These are phyloP conservation scores for Cutaneotrichosporon spelunceum DNA, from an alignment of 1,284 basidiomycete genomes.

Conservation along the genomic window DNA sequence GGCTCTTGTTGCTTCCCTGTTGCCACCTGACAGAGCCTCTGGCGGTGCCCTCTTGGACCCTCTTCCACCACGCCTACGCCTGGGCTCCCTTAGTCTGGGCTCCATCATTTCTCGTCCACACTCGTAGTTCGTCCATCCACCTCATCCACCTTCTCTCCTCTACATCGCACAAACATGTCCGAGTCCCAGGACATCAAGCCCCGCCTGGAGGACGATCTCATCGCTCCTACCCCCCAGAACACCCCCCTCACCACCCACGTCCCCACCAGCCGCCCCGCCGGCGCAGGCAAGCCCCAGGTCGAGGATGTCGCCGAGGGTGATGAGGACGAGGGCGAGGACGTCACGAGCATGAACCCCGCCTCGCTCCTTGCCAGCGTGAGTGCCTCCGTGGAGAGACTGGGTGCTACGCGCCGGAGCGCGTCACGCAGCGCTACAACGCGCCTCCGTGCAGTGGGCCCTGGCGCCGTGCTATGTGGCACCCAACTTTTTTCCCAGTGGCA, in stretches of 20 bases:
- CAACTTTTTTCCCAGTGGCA: neutral
- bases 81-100: neutral
- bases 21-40: neutral
- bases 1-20: neutral
- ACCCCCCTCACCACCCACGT: conserved; percentile 70
- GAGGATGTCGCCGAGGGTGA: conserved; percentile 61
- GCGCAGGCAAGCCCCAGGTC: conserved; percentile 67
- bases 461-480: neutral
- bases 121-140: neutral
- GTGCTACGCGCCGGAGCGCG: neutral
- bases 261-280: conserved; percentile 59
- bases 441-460: neutral
- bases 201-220: conserved; percentile 36
- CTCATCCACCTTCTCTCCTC: neutral
- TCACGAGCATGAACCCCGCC: conserved; percentile 51
- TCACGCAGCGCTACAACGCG: neutral
- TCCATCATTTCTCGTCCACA: neutral
- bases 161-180: conserved; percentile 35
- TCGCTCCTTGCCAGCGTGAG: conserved; percentile 50
- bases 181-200: conserved; percentile 43
- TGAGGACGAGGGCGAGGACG: conserved; percentile 54
- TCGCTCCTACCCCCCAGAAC: conserved; percentile 76
- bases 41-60: no score
- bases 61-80: neutral
- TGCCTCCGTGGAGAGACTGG: conserved; percentile 12